phyloP scores from a whole-genome alignment of 1,284 basidiomycete species.

The Cryptococcus maquisensis region DNA sequence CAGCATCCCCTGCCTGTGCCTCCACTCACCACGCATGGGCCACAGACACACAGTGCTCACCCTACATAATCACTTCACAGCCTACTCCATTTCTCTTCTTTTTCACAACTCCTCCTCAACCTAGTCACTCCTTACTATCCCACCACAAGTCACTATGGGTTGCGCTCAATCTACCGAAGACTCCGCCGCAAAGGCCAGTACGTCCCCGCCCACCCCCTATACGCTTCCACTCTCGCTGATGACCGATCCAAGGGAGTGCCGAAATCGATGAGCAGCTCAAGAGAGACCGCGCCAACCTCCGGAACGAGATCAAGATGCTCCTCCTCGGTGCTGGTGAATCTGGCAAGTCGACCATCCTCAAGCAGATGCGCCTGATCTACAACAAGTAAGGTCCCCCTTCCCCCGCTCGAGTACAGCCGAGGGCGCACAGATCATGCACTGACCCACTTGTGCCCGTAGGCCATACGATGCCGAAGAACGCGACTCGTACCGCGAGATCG shows the following conservation, averaged over 20 bases:
- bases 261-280: constrained; percentile 96
- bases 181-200: constrained; percentile 47
- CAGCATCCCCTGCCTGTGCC: too few species aligned
- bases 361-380: constrained; percentile 96
- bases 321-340: constrained; percentile 89
- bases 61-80: neutral
- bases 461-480: constrained; percentile 87
- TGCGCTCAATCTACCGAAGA: constrained; percentile 51
- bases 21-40: neutral
- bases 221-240: neutral
- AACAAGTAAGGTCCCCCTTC: constrained; percentile 46
- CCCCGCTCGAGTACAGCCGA: neutral
- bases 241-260: constrained; percentile 58
- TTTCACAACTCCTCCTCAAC: too few species aligned
- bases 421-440: neutral
- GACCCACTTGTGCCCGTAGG: constrained; percentile 25
- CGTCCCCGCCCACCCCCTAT: constrained; percentile 13
- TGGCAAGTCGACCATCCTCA: constrained; percentile 82
- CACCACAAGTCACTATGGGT: constrained; percentile 40
- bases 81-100: neutral
- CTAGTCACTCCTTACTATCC: neutral
- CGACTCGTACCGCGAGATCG: constrained; percentile 90
- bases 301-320: constrained; percentile 81
- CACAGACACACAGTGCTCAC: neutral
- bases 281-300: constrained; percentile 82